Base-by-base conservation (phyloP, 2,329 filamentous ascomycete genomes). In the Bipolaris zeicola region DNA sequence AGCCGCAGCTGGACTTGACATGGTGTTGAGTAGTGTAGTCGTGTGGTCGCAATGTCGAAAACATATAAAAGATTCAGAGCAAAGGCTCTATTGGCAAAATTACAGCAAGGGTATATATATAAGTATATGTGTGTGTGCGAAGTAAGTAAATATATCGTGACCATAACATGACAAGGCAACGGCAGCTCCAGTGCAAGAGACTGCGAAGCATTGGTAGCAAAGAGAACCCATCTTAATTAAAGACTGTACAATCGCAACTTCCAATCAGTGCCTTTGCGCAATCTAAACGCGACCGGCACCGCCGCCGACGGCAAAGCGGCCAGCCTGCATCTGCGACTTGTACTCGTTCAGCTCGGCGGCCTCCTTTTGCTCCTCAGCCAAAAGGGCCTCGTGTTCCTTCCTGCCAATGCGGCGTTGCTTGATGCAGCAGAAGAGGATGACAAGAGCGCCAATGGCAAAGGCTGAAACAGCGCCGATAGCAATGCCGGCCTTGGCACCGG, bases 341-440 rank as follows among this genome's bases (percentile, higher is more conserved):
- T 73, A 74, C 50, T 69, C 62, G 45, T 67, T 62, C 44, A 74
- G 65, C 52, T 76, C 72, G 13, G 71, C 67, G n/a, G 70, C 68
- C 57, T 77, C 75, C 63, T 76, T 76, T 55, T 74, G 60, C 58
- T 72, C 63, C 44, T 65, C 56, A 1, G 74, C 73, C n/a, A 73
- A 59, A 33, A 70, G 66, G 3, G 69, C 68, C 24, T 67, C 67
- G 50, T 68, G 67, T 50, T 77, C 76, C 22, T 59, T 65, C 50
- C 64, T 68, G 39, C 76, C 76, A 2, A 68, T 70, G 46, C 73
- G 74, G 43, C 74, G 72, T 60, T 76, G 73, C 65, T 74, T 73
- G 66, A 77, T 65, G 69, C 72, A 77, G 67, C 64, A 77, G 65
- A 76, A 75, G 31, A 67, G 37, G 51, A 76, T 59, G 48, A 70